These are phyloP conservation scores for Cryomyces minteri DNA, from an alignment of 495 filamentous ascomycete genomes.

Conservation along the genomic window DNA sequence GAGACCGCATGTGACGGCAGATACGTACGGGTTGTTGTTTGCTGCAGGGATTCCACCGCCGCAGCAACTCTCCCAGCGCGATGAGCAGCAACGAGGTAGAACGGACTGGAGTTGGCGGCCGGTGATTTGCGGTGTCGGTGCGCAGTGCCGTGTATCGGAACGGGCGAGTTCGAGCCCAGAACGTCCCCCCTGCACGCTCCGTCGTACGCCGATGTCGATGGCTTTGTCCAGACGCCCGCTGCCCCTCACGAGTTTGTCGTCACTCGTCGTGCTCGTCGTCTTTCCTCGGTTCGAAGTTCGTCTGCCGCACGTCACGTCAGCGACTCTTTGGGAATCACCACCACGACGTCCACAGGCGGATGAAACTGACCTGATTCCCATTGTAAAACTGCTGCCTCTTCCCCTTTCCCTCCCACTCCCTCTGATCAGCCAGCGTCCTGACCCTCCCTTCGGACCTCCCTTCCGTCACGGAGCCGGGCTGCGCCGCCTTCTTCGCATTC, in stretches of 20 bases:
- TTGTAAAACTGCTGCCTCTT: slow-evolving; percentile 58
- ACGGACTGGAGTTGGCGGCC: too few species aligned
- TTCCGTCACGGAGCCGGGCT: slow-evolving; percentile 2
- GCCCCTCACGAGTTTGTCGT: background rate
- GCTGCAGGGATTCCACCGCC: too few species aligned
- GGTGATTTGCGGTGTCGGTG: too few species aligned
- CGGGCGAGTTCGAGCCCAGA: too few species aligned
- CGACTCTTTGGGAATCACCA: slow-evolving; percentile 11
- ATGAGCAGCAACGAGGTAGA: too few species aligned
- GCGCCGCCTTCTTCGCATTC: slow-evolving; percentile 2
- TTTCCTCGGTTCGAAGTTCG: slow-evolving; percentile 56
- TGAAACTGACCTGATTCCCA: slow-evolving; percentile 52
- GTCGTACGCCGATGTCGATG: too few species aligned
- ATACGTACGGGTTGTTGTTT: too few species aligned
- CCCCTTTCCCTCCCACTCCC: slow-evolving; percentile 20
- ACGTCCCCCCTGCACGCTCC: too few species aligned
- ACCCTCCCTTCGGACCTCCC: slow-evolving; percentile 13
- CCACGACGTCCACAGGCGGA: slow-evolving; percentile 8
- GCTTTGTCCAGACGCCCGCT: background rate
- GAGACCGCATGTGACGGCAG: too few species aligned
- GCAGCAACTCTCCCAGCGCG: too few species aligned
- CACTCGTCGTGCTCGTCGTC: slow-evolving; percentile 27
- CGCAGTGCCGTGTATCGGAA: too few species aligned
- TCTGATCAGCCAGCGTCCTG: slow-evolving; percentile 38
- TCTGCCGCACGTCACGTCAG: slow-evolving; percentile 21